A percentile compares a stretch with the other conserved stretches of the same genome.
These are phyloP conservation scores for Microsporum canis DNA, from an alignment of 2,329 filamentous ascomycete species.

Conservation along the genomic window DNA sequence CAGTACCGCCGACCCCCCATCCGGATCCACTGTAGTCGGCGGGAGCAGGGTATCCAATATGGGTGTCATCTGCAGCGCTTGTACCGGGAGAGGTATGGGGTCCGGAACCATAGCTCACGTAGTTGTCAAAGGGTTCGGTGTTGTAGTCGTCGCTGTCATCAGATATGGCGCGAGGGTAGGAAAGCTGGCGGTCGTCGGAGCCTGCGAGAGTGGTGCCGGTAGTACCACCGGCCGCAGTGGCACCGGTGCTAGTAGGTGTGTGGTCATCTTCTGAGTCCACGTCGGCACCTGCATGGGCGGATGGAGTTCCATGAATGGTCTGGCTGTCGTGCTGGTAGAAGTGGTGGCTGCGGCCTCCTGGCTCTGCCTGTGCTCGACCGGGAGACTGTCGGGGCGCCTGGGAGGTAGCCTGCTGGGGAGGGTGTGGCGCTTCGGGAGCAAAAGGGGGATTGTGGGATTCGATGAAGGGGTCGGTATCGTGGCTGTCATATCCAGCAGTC, in stretches of 20 bases:
- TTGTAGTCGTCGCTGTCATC: slow-evolving; percentile 47
- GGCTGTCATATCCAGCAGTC: slow-evolving; percentile 40
- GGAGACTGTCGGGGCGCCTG: slow-evolving; percentile 16
- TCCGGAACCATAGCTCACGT: slow-evolving; percentile 37
- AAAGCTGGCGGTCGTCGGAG: slow-evolving; percentile 49
- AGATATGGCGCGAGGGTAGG: slow-evolving; percentile 40
- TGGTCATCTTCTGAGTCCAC: slow-evolving; percentile 60
- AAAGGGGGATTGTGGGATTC: slow-evolving; percentile 26
- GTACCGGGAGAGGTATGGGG: slow-evolving; percentile 16
- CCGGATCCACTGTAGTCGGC: slow-evolving; percentile 57
- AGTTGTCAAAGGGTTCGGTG: slow-evolving; percentile 38
- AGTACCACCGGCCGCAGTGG: slow-evolving; percentile 33
- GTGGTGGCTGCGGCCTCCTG: slow-evolving; percentile 28
- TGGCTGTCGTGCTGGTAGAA: slow-evolving; percentile 32
- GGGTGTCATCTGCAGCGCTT: slow-evolving; percentile 18
- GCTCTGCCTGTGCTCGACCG: slow-evolving; percentile 15
- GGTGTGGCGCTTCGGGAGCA: neutral
- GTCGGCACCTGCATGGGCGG: slow-evolving; percentile 32
- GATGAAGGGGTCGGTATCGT: slow-evolving; percentile 51
- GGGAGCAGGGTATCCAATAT: slow-evolving; percentile 24
- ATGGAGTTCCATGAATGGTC: slow-evolving; percentile 18
- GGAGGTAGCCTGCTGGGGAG: neutral
- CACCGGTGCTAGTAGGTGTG: slow-evolving; percentile 38
- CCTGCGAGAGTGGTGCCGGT: slow-evolving; percentile 46
- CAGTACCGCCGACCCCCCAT: slow-evolving; percentile 53